These are phyloP conservation scores for Lupinus albus DNA, from an alignment of 306 rosid species.

Conservation along the genomic window DNA sequence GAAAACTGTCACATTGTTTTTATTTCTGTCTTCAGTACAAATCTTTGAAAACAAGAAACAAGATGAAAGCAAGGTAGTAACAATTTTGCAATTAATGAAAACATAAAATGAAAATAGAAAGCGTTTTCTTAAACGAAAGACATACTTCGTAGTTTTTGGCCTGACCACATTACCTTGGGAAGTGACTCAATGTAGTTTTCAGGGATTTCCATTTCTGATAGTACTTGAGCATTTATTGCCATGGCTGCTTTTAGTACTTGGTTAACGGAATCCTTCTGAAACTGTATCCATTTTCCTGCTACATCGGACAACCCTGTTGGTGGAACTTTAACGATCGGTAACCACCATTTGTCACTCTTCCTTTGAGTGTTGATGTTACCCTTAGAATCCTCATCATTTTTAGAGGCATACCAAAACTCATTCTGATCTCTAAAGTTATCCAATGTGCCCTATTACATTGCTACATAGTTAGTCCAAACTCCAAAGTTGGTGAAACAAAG, in stretches of 20 bases:
- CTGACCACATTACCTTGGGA: conserved; percentile 61
- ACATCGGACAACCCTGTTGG: conserved; percentile 67
- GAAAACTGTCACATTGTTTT: too few relatives aligned
- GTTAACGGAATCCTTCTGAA: conserved; percentile 69
- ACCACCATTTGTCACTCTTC: conserved; percentile 88
- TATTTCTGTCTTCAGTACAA: too few relatives aligned
- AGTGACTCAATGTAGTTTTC: conserved; percentile 88
- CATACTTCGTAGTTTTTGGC: background rate
- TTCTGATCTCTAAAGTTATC: conserved; percentile 64
- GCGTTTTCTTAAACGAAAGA: too few relatives aligned
- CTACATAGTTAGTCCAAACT: conserved; percentile 35
- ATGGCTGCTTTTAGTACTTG: conserved; percentile 93
- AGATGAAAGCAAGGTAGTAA: too few relatives aligned
- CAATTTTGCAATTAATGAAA: too few relatives aligned
- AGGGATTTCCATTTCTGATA: conserved; percentile 80
- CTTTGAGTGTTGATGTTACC: conserved; percentile 45
- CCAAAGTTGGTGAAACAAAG: conserved; percentile 5
- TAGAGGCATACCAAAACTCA: conserved; percentile 83
- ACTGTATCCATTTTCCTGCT: conserved; percentile 63
- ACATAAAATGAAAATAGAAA: too few relatives aligned
- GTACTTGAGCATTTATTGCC: conserved; percentile 86
- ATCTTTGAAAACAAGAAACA: too few relatives aligned
- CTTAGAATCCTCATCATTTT: conserved; percentile 53
- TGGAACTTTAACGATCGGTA: conserved; percentile 73
- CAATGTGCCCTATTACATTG: conserved; percentile 58